Evolutionary conservation across 2,329 filamentous ascomycete species (phyloP).

Genomic region (Arthrobotrys sphaeroides): DNA sequence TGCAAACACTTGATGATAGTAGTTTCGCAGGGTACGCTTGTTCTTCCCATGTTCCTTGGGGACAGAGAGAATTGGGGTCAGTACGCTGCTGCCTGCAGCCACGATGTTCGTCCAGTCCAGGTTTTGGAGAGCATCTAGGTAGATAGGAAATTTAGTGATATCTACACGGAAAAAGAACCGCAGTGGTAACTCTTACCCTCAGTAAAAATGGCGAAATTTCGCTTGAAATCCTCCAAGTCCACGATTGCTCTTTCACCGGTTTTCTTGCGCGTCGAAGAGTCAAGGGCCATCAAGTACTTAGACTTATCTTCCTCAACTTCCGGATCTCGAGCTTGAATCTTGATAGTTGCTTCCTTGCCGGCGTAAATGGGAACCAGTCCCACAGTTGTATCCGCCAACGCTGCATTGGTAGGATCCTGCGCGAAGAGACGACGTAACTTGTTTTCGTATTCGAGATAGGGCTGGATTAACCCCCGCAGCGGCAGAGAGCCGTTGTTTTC

Average conservation of each 20-base stretch:
- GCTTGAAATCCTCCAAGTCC: slow-evolving; percentile 73
- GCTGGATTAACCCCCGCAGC: slow-evolving; percentile 70
- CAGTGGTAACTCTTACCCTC: slow-evolving; percentile 66
- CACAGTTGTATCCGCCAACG: slow-evolving; percentile 60
- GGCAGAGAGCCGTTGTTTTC: slow-evolving; percentile 65
- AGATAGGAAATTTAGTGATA: neutral
- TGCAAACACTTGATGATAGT: slow-evolving; percentile 81
- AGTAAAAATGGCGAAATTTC: slow-evolving; percentile 82
- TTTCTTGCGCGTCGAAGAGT: slow-evolving; percentile 69
- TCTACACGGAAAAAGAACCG: too few species aligned
- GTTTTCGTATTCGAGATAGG: slow-evolving; percentile 74
- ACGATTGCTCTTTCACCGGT: slow-evolving; percentile 74
- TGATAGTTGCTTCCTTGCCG: slow-evolving; percentile 66
- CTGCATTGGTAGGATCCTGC: slow-evolving; percentile 66
- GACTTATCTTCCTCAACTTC: slow-evolving; percentile 69
- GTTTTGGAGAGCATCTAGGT: slow-evolving; percentile 13
- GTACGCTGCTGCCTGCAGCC: slow-evolving; percentile 80
- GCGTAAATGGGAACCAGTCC: slow-evolving; percentile 70
- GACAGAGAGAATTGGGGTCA: slow-evolving; percentile 79
- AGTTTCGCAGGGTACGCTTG: slow-evolving; percentile 70
- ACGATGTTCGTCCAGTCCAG: slow-evolving; percentile 83
- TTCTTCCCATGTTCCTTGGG: slow-evolving; percentile 60
- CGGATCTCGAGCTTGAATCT: slow-evolving; percentile 70
- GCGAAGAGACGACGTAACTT: slow-evolving; percentile 74
- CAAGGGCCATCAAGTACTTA: slow-evolving; percentile 74